Percentiles rank a stretch among this genome's conserved stretches.
Conservation (phyloP, 371 early-diverging fungal species). For the Mucor indicus region DNA sequence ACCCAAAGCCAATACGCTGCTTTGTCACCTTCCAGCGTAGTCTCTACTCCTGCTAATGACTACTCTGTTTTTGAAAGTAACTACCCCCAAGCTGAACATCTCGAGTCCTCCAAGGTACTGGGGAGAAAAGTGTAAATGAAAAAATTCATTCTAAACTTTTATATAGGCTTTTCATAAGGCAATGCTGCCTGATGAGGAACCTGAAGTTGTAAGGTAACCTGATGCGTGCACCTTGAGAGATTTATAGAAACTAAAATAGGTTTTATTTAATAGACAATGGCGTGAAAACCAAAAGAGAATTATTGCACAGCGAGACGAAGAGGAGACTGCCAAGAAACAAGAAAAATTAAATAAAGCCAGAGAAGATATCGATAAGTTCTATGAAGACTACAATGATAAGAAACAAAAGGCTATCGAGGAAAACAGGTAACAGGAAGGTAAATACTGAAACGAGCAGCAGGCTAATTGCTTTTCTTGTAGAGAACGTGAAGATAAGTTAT, state of each 20-base stretch:
- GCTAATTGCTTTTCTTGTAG: no score
- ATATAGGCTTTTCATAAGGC: conserved; percentile 42
- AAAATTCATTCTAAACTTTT: no score
- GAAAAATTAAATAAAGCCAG: conserved; percentile 69
- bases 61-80: conserved; percentile 38
- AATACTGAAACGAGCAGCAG: no score
- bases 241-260: no score
- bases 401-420: conserved; percentile 73
- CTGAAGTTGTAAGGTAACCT: conserved; percentile 56
- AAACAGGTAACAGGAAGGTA: no score
- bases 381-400: conserved; percentile 93
- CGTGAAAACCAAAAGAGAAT: conserved; percentile 66
- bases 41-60: conserved; percentile 10
- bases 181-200: conserved; percentile 47
- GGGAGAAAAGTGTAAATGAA: background rate
- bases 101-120: conserved; percentile 37
- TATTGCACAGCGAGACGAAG: conserved; percentile 78
- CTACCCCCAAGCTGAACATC: conserved; percentile 43
- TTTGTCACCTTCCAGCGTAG: background rate
- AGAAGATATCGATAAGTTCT: conserved; percentile 86
- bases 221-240: no score
- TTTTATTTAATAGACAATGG: conserved; percentile 85
- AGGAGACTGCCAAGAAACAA: conserved; percentile 61
- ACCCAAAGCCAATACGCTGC: background rate
- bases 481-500: no score